phyloP scores from a whole-genome alignment of 164 flowering plant species.

The Tetrastigma voinierianum region DNA sequence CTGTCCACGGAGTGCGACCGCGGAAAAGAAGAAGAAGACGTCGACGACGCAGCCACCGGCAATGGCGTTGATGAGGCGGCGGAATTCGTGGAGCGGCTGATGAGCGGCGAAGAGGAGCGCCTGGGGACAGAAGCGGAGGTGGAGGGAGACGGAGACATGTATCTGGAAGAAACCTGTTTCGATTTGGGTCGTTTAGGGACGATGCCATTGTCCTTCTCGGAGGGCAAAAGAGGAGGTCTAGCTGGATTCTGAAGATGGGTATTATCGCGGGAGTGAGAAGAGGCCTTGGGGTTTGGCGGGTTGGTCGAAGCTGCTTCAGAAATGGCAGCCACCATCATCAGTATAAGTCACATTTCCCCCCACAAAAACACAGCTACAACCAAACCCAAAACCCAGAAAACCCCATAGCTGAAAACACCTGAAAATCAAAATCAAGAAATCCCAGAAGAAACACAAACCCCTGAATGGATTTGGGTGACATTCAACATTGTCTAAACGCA shows the following conservation, averaged over 20 bases:
- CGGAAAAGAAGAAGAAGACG: conserved; percentile 14
- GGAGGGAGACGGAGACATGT: conserved; percentile 66
- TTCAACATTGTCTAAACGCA: conserved; percentile 11
- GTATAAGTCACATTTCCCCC: conserved; percentile 25
- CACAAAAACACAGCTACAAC: background rate
- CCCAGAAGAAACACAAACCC: conserved; percentile 6
- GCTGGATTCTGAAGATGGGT: conserved; percentile 5
- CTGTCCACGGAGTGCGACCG: conserved; percentile 81
- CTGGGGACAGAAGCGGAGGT: conserved; percentile 37
- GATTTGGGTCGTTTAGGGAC: conserved; percentile 44
- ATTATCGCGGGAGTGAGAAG: conserved; percentile 1
- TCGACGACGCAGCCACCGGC: background rate
- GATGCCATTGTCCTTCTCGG: conserved; percentile 49
- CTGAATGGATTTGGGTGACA: conserved; percentile 9
- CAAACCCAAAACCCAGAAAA: background rate
- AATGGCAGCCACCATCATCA: conserved; percentile 77
- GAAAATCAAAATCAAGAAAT: conserved; percentile 13
- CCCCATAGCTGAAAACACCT: background rate
- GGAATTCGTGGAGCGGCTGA: conserved; percentile 35
- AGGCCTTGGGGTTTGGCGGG: conserved; percentile 21
- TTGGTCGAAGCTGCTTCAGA: conserved; percentile 25
- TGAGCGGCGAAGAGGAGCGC: conserved; percentile 63
- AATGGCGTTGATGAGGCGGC: conserved; percentile 18
- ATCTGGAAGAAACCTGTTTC: conserved; percentile 68
- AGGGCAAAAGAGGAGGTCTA: conserved; percentile 52